These are phyloP conservation scores for Aspergillus sp. DNA, from an alignment of 2,329 filamentous ascomycete genomes.

Conservation along the genomic window DNA sequence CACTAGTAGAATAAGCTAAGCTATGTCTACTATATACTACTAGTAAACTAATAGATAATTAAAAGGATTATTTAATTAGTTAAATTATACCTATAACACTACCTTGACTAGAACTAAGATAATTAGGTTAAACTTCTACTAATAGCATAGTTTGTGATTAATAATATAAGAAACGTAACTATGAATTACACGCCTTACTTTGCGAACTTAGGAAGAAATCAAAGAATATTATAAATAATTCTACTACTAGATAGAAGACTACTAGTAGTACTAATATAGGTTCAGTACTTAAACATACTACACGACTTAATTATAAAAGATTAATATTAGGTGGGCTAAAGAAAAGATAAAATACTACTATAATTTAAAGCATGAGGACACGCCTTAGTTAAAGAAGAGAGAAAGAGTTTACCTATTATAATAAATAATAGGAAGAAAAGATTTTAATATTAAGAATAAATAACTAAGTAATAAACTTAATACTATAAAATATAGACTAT, in stretches of 20 bases:
- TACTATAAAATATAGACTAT: no score
- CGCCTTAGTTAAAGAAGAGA: no score
- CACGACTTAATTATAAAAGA: conserved; percentile 1
- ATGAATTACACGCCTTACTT: conserved; percentile 1
- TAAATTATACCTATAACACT: conserved; percentile 1
- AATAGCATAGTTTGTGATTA: conserved; percentile 2
- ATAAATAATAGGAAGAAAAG: no score
- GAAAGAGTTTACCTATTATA: no score
- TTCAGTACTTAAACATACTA: background rate
- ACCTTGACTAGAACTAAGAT: background rate
- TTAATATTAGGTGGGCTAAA: conserved; percentile 2
- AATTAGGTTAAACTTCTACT: conserved; percentile 2
- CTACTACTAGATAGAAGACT: background rate
- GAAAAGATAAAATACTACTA: conserved; percentile 5
- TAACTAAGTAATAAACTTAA: no score
- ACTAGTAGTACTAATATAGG: background rate
- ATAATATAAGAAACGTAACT: conserved; percentile 9
- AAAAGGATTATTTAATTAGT: conserved; percentile 1
- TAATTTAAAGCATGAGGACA: background rate
- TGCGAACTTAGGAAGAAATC: conserved; percentile 2
- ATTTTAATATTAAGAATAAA: no score
- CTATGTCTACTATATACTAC: background rate
- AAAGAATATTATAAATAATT: conserved; percentile 4
- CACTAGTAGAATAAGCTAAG: background rate
- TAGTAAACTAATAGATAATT: background rate